Conservation (phyloP, 495 filamentous ascomycete species). For the Lophiotrema nucula region DNA sequence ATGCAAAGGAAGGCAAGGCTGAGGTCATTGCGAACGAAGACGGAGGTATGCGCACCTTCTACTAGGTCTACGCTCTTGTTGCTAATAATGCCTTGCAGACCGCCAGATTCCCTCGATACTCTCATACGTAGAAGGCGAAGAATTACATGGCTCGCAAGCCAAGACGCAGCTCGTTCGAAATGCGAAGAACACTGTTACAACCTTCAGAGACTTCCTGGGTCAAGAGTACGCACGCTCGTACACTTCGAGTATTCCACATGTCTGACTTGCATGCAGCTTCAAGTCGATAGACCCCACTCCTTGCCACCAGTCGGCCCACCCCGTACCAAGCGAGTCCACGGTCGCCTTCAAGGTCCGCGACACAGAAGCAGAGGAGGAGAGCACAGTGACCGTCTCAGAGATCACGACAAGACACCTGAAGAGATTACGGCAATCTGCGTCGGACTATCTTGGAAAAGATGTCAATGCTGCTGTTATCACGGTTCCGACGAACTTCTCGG, state of each 20-base stretch:
- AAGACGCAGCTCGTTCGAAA: slow-evolving; percentile 91
- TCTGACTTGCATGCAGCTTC: no score
- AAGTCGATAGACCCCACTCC: slow-evolving; percentile 94
- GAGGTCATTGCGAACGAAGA: slow-evolving; percentile 99
- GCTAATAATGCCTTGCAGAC: slow-evolving; percentile 63
- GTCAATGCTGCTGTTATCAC: slow-evolving; percentile 92
- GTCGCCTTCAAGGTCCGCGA: slow-evolving; percentile 84
- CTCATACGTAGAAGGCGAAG: slow-evolving; percentile 91
- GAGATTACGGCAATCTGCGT: slow-evolving; percentile 76
- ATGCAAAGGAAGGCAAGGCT: slow-evolving; percentile 75
- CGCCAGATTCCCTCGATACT: slow-evolving; percentile 94
- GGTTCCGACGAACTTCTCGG: slow-evolving; percentile 88
- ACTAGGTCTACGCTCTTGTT: neutral
- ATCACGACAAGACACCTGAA: slow-evolving; percentile 83
- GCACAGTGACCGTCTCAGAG: slow-evolving; percentile 75
- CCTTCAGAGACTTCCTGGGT: slow-evolving; percentile 93
- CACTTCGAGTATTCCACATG: no score
- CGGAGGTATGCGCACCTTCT: slow-evolving; percentile 67
- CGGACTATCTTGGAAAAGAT: slow-evolving; percentile 86
- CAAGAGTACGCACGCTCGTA: slow-evolving; percentile 76
- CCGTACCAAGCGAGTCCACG: slow-evolving; percentile 67
- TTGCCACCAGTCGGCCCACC: slow-evolving; percentile 90
- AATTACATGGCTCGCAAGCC: slow-evolving; percentile 94
- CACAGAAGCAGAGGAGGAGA: slow-evolving; percentile 64
- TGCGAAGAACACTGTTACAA: slow-evolving; percentile 85